phyloP scores from a whole-genome alignment of 2,329 filamentous ascomycete genomes.

The Exophiala lecanii-corni region DNA sequence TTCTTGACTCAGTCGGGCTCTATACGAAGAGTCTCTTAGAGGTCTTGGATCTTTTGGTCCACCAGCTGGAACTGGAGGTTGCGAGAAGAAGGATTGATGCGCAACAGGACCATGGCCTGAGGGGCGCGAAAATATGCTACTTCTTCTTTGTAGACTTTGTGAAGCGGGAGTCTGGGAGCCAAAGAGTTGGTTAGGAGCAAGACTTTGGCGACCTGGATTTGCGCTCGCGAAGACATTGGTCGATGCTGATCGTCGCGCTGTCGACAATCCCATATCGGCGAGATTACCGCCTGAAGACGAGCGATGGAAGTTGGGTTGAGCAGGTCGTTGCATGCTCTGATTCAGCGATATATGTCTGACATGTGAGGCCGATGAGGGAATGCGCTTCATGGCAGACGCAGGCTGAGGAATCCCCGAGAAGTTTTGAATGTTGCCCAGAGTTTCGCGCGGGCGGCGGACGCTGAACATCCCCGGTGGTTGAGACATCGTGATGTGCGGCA shows the following conservation, averaged over 20 bases:
- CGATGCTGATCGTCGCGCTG: conserved; percentile 75
- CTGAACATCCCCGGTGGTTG: conserved; percentile 86
- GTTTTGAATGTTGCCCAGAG: conserved; percentile 75
- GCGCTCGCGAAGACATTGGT: conserved; percentile 57
- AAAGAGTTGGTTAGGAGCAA: conserved; percentile 55
- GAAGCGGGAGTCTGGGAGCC: conserved; percentile 49
- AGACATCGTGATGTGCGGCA: conserved; percentile 68
- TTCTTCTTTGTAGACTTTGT: conserved; percentile 59
- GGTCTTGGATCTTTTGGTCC: conserved; percentile 83
- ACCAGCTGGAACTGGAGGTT: conserved; percentile 73
- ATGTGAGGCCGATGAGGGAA: conserved; percentile 72
- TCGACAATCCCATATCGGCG: conserved; percentile 73
- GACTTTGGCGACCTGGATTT: conserved; percentile 65
- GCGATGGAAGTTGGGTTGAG: conserved; percentile 80
- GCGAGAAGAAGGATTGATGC: conserved; percentile 93
- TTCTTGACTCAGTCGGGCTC: conserved; percentile 79
- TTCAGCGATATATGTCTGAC: conserved; percentile 81
- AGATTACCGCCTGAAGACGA: conserved; percentile 78
- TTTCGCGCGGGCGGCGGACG: conserved; percentile 88
- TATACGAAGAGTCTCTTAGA: conserved; percentile 73
- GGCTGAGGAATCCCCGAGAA: conserved; percentile 87
- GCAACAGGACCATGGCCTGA: conserved; percentile 63
- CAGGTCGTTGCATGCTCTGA: conserved; percentile 76
- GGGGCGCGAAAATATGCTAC: conserved; percentile 76
- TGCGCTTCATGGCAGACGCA: conserved; percentile 88